Base-by-base conservation (phyloP, 129 eudicot genomes). In the Lonicera japonica region DNA sequence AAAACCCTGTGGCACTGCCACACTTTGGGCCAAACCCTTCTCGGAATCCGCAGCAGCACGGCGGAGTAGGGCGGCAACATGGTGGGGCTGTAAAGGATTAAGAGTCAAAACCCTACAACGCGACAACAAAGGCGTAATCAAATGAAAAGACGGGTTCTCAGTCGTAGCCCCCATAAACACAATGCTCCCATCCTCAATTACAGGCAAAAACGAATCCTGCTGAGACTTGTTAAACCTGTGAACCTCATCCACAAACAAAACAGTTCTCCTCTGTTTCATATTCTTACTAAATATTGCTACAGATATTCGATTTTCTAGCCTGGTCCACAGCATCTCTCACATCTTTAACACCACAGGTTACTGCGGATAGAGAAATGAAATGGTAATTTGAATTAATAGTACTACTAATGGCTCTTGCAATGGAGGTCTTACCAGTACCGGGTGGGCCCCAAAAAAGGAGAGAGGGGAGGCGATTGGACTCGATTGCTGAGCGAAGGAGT, bases 361-460 rank as follows among this genome's bases (percentile, higher is more conserved):
- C 86, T 55, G 98, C 96, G 34, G 98, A 92, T 0, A 92, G 38
- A 5, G 81, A 69, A 11, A 87, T 86, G 21, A 92, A 87, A 5
- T 79, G 77, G 68, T 84, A 85, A 4, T 62, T 50, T 0, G 80
- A 66, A 16, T 75, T 45, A 10, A 5, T 21, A 0, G 76, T 20
- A 2, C 76, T 72, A 23, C 77, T 86, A 55, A 92, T 78, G 72
- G 98, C 95, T 60, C 79, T 77, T 25, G 83, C 98, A 16, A 92
- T 85, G 63, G 98, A 84, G 54, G 98, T 92, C 75, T 92, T 87
- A 43, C 98, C 98, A 1, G 95, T 84, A 23, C 98, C 98, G 25
- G 98, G 98, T 21, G 98, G 98, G 22, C 98, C 96, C 98, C 96
- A 92, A 5, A 92, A 72, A 56, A 92, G 63, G 19, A 92, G 34